phyloP scores from a whole-genome alignment of 768 basidiomycete genomes.

The Serendipita sp. region DNA sequence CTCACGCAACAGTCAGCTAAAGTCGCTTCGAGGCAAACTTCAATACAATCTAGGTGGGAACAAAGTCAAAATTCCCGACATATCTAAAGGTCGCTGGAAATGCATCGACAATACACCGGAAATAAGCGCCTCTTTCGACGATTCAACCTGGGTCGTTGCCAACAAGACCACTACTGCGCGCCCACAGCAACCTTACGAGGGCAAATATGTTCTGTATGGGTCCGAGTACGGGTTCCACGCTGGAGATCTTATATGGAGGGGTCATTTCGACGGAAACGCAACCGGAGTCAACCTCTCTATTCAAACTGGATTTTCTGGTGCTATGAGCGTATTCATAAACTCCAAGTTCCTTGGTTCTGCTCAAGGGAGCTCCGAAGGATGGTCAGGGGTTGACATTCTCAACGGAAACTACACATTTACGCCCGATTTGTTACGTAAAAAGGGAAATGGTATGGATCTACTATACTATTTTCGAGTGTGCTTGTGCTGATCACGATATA shows the following conservation, averaged over 20 bases:
- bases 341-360: neutral
- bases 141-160: slow-evolving; percentile 15
- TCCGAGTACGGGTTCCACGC: slow-evolving; percentile 5
- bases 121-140: slow-evolving; percentile 16
- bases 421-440: neutral
- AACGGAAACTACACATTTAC: neutral
- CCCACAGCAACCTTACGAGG: slow-evolving; percentile 13
- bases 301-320: slow-evolving; percentile 13
- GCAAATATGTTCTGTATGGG: slow-evolving; percentile 15
- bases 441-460: neutral
- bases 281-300: slow-evolving; percentile 15
- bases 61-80: slow-evolving; percentile 10
- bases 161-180: slow-evolving; percentile 17
- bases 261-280: slow-evolving; percentile 14
- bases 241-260: neutral
- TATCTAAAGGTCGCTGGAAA: slow-evolving; percentile 14
- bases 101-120: slow-evolving; percentile 19
- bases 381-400: neutral
- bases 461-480: no score
- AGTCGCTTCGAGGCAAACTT: slow-evolving; percentile 11
- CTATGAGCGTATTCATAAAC: neutral
- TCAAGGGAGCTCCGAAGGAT: neutral
- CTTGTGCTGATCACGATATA: neutral
- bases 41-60: slow-evolving; percentile 3
- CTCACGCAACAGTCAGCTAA: neutral